Conservation (phyloP, 345 rosid species). For the Durio zibethinus region DNA sequence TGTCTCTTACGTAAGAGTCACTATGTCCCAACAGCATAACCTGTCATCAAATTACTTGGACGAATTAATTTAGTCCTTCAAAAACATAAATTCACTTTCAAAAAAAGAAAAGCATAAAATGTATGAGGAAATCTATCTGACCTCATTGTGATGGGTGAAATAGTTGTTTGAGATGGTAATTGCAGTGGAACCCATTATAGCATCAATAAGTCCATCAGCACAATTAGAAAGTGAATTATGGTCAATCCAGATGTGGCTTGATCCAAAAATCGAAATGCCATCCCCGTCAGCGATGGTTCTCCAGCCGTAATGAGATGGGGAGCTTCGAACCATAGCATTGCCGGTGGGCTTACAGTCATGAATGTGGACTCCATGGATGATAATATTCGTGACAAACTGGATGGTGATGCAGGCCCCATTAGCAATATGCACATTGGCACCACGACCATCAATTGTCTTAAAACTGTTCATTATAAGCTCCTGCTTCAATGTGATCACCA, state of each 20-base stretch:
- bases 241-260: constrained; percentile 90
- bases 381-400: constrained; percentile 69
- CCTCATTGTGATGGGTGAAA: constrained; percentile 75
- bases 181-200: constrained; percentile 65
- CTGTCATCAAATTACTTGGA: constrained; percentile 24
- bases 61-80: not conserved
- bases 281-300: constrained; percentile 83
- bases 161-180: constrained; percentile 67
- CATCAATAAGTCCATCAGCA: constrained; percentile 79
- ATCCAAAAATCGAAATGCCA: constrained; percentile 65
- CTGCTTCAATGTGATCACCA: constrained; percentile 64
- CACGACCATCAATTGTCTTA: constrained; percentile 77
- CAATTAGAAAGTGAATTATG: constrained; percentile 83
- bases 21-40: constrained; percentile 96
- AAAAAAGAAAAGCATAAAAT: not conserved
- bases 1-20: constrained; percentile 84
- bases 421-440: constrained; percentile 59
- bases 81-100: not conserved
- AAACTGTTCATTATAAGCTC: constrained; percentile 88
- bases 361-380: constrained; percentile 67
- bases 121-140: not conserved
- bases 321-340: constrained; percentile 82
- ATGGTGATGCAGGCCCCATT: constrained; percentile 65
- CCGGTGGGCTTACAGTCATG: constrained; percentile 74
- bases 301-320: constrained; percentile 81